Conservation (phyloP, 768 basidiomycete species). For the Amanita jacksonii region DNA sequence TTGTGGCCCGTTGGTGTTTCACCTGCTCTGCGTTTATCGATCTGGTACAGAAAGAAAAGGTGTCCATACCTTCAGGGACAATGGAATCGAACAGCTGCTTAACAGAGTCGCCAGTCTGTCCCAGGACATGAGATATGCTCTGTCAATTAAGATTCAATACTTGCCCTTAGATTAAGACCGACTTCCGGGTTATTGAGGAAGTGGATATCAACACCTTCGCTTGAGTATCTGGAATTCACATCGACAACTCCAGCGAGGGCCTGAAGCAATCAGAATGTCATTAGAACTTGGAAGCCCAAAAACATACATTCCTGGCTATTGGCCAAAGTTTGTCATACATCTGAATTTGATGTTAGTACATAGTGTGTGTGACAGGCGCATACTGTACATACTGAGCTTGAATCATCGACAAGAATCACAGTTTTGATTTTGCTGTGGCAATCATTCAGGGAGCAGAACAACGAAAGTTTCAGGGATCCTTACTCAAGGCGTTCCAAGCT, state of each 20-base stretch:
- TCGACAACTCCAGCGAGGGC: conserved; percentile 11
- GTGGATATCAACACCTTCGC: conserved; percentile 52
- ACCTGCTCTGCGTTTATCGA: conserved; percentile 4
- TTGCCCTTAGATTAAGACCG: conserved; percentile 1
- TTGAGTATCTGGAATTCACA: conserved; percentile 10
- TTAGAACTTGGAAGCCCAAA: not conserved
- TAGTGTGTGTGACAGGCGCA: not conserved
- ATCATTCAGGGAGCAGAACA: not conserved
- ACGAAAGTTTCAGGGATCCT: not conserved
- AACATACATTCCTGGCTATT: conserved; percentile 12
- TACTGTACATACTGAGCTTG: conserved; percentile 12
- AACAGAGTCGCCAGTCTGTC: conserved; percentile 10
- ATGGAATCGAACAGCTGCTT: conserved; percentile 11
- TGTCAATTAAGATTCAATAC: not conserved
- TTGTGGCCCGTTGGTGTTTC: conserved; percentile 13
- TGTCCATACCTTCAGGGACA: conserved; percentile 9
- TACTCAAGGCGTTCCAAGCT: conserved; percentile 10
- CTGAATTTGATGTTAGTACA: conserved; percentile 2
- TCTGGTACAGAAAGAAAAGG: not conserved
- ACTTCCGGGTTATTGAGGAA: conserved; percentile 38
- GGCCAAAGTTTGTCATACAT: conserved; percentile 15
- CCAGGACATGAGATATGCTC: not conserved
- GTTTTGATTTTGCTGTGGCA: conserved; percentile 14
- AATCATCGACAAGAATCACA: conserved; percentile 17
- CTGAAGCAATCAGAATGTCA: not conserved